Percentiles rank a stretch among this genome's conserved stretches.
These are phyloP conservation scores for Hericium coralloides DNA, from an alignment of 768 basidiomycete species.

Conservation along the genomic window DNA sequence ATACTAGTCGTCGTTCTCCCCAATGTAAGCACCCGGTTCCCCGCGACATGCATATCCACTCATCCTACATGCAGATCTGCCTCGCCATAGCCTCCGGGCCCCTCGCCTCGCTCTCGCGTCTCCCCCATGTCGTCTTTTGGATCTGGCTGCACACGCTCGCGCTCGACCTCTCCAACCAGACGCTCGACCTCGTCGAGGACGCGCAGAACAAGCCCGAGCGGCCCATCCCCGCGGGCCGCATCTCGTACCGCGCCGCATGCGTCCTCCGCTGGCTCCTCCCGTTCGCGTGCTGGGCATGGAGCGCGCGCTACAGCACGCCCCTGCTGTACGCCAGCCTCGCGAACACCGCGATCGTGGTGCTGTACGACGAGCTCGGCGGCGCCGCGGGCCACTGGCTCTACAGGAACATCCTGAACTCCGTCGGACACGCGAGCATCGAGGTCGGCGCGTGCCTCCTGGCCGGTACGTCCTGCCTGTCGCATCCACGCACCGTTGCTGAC, in stretches of 20 bases:
- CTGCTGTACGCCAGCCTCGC: slow-evolving; percentile 10
- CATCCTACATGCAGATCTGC: slow-evolving; percentile 1
- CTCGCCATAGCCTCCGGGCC: slow-evolving; percentile 14
- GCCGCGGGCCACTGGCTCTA: slow-evolving; percentile 23
- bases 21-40: slow-evolving; percentile 10
- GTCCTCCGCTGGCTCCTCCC: slow-evolving; percentile 22
- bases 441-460: slow-evolving; percentile 18
- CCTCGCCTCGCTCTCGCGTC: not conserved
- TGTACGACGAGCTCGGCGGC: slow-evolving; percentile 20
- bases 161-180: slow-evolving; percentile 24
- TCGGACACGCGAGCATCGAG: slow-evolving; percentile 31
- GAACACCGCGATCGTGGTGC: slow-evolving; percentile 11
- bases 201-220: slow-evolving; percentile 22
- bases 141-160: slow-evolving; percentile 25
- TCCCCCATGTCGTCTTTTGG: slow-evolving; percentile 17
- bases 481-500: too few species aligned
- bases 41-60: not conserved
- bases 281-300: slow-evolving; percentile 17
- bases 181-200: slow-evolving; percentile 19
- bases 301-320: slow-evolving; percentile 13
- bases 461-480: not conserved
- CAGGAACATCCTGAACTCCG: slow-evolving; percentile 27
- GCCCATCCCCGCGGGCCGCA: slow-evolving; percentile 24
- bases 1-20: slow-evolving; percentile 17
- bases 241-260: slow-evolving; percentile 14